These are phyloP conservation scores for Verticillium isaacii DNA, from an alignment of 2,329 filamentous ascomycete genomes.

Conservation along the genomic window DNA sequence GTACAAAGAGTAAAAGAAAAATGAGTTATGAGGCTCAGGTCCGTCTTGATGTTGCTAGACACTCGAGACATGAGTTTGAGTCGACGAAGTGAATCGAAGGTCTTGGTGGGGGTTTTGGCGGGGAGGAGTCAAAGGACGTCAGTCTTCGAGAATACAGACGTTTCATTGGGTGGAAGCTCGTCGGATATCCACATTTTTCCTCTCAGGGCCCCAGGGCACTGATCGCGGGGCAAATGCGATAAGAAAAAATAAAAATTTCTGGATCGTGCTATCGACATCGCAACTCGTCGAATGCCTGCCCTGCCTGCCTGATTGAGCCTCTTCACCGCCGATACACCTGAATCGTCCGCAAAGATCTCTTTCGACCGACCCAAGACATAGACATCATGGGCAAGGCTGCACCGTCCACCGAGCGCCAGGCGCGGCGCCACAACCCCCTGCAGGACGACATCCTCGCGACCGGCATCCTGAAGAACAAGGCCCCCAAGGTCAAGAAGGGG, in stretches of 20 bases:
- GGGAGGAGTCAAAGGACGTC: conserved; percentile 1
- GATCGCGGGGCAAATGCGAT: conserved; percentile 23
- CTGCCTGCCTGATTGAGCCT: neutral
- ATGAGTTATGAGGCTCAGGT: conserved; percentile 5
- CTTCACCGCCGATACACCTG: neutral
- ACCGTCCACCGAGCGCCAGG: conserved; percentile 51
- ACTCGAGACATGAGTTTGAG: neutral
- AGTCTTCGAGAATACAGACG: neutral
- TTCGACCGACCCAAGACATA: neutral
- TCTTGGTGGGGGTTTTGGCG: conserved; percentile 3
- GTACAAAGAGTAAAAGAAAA: neutral
- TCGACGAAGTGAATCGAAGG: neutral
- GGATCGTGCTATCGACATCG: neutral
- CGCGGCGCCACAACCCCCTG: conserved; percentile 81
- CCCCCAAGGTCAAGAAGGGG: conserved; percentile 65
- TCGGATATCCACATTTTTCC: conserved; percentile 2
- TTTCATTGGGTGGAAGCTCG: conserved; percentile 5
- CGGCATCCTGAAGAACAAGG: conserved; percentile 67
- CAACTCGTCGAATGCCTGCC: neutral
- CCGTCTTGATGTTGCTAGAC: neutral
- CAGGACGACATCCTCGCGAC: conserved; percentile 78
- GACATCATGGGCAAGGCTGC: conserved; percentile 72
- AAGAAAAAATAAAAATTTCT: conserved; percentile 21
- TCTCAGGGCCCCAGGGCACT: conserved; percentile 10
- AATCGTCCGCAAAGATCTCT: neutral